Percentiles rank a stretch among this genome's conserved stretches.
phyloP scores from a whole-genome alignment of 306 rosid species.

The Astragalus glycyphyllos region DNA sequence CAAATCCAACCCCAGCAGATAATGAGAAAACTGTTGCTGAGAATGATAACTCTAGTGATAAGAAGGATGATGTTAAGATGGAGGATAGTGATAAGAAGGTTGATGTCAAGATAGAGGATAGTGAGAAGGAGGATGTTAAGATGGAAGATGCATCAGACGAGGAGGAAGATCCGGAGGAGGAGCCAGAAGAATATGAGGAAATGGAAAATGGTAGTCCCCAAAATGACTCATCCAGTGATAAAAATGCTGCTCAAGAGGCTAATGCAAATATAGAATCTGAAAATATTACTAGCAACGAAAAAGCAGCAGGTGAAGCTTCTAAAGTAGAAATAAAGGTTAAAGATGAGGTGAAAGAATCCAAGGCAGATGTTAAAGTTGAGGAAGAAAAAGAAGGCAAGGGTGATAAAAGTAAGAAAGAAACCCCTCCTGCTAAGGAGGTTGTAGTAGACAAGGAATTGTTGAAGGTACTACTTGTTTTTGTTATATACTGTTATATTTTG shows the following conservation, averaged over 20 bases:
- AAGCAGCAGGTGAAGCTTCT: slow-evolving; percentile 50
- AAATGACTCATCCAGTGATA: slow-evolving; percentile 52
- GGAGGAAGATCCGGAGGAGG: slow-evolving; percentile 83
- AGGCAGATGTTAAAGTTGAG: slow-evolving; percentile 43
- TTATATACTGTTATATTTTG: not conserved
- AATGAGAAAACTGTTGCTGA: slow-evolving; percentile 49
- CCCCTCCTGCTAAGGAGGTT: slow-evolving; percentile 56
- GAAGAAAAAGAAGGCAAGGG: slow-evolving; percentile 58
- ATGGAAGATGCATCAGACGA: slow-evolving; percentile 73
- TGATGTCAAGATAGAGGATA: slow-evolving; percentile 49
- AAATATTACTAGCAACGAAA: slow-evolving; percentile 47
- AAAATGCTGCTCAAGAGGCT: slow-evolving; percentile 51
- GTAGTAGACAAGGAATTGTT: slow-evolving; percentile 75
- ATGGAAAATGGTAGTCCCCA: slow-evolving; percentile 65
- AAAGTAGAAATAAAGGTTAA: slow-evolving; percentile 50
- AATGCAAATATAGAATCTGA: slow-evolving; percentile 48
- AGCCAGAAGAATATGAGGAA: slow-evolving; percentile 87
- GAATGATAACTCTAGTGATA: slow-evolving; percentile 50
- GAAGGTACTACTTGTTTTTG: slow-evolving; percentile 63
- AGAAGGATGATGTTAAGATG: slow-evolving; percentile 63
- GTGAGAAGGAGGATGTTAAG: slow-evolving; percentile 59
- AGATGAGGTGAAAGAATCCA: slow-evolving; percentile 53
- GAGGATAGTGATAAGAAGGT: slow-evolving; percentile 56
- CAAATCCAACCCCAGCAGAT: slow-evolving; percentile 48
- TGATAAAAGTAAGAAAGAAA: slow-evolving; percentile 60